Conservation (phyloP, 1,284 basidiomycete species). For the Papiliotrema laurentii region DNA sequence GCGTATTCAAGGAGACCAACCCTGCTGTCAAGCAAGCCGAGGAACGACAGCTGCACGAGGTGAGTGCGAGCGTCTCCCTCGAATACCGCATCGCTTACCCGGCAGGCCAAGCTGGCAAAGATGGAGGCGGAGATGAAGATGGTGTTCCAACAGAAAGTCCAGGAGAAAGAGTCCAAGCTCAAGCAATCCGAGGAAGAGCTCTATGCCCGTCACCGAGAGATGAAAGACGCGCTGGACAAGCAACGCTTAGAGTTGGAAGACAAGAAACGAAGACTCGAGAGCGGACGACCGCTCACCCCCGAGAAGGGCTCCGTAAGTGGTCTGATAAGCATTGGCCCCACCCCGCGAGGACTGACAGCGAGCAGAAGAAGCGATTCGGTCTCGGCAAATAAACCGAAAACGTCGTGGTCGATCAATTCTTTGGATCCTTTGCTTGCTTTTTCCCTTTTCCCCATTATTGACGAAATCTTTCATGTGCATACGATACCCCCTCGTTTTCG, state of each 20-base stretch:
- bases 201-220: constrained; percentile 93
- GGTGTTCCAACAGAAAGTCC: constrained; percentile 99
- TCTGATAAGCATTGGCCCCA: background rate
- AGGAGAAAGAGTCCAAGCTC: constrained; percentile 95
- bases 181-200: constrained; percentile 98
- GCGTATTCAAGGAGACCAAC: constrained; percentile 97
- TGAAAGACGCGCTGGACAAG: constrained; percentile 98
- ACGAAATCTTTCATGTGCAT: too few species aligned
- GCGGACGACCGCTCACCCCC: constrained; percentile 86
- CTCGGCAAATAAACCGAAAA: constrained; percentile 42
- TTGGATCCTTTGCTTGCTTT: too few species aligned
- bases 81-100: background rate
- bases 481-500: too few species aligned
- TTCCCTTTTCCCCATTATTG: too few species aligned
- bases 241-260: constrained; percentile 93
- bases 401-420: too few species aligned
- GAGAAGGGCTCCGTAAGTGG: constrained; percentile 63
- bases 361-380: constrained; percentile 44
- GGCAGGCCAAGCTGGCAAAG: constrained; percentile 80
- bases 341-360: background rate
- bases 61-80: constrained; percentile 8
- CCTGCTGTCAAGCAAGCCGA: constrained; percentile 92
- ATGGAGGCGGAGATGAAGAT: constrained; percentile 99
- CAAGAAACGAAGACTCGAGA: constrained; percentile 95
- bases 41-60: constrained; percentile 83